Evolutionary conservation across 305 asterid species (phyloP).

Genomic region (Solanum aculeatissimum): DNA sequence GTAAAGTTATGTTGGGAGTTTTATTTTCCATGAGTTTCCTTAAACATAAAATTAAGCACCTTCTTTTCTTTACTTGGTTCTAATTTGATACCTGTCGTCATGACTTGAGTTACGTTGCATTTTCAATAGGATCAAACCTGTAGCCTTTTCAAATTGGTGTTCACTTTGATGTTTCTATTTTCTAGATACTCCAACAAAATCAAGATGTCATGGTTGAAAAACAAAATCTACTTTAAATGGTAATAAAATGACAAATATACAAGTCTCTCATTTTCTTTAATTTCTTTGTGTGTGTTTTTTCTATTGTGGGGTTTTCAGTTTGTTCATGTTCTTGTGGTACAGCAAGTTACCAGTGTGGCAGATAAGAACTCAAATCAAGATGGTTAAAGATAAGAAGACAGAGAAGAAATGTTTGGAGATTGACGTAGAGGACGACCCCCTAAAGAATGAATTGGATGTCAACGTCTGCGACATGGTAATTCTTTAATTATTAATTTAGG

Average conservation of each 20-base stretch:
- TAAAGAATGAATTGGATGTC: constrained; percentile 39
- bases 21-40: too few species aligned
- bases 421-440: constrained; percentile 62
- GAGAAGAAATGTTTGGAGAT: constrained; percentile 54
- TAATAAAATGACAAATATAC: constrained; percentile 3
- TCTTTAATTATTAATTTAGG: too few species aligned
- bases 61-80: background rate
- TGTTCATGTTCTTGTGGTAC: background rate
- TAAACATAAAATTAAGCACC: background rate
- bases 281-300: background rate
- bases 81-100: background rate
- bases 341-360: constrained; percentile 60
- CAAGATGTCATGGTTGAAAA: constrained; percentile 43
- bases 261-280: background rate
- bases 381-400: constrained; percentile 53
- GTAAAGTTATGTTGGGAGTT: too few species aligned
- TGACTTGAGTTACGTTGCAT: background rate
- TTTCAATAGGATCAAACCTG: background rate
- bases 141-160: background rate
- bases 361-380: constrained; percentile 39
- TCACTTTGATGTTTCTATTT: background rate
- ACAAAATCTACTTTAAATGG: constrained; percentile 67
- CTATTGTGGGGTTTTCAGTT: background rate
- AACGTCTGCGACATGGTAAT: constrained; percentile 58
- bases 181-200: background rate